Percentiles rank a stretch among this genome's conserved stretches.
Conservation (phyloP, 2,329 filamentous ascomycete genomes). For the Davidsoniella virescens region DNA sequence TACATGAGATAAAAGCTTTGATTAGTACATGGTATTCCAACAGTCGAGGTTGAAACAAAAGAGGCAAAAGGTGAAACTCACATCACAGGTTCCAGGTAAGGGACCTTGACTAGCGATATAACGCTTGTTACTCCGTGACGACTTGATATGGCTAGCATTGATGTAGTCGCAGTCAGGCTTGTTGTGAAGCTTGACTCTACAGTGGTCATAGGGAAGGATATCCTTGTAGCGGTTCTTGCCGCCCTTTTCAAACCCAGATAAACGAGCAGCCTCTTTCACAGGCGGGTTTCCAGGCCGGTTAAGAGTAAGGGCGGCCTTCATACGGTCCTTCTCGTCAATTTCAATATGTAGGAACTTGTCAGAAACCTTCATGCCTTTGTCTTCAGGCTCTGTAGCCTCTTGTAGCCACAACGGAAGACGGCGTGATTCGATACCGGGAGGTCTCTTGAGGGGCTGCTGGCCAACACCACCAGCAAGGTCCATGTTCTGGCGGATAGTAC, state of each 20-base stretch:
- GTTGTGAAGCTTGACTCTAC: constrained; percentile 62
- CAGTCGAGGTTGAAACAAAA: not conserved
- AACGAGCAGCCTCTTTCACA: constrained; percentile 36
- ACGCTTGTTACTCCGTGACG: constrained; percentile 67
- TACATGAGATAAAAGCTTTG: constrained; percentile 20
- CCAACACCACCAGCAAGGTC: constrained; percentile 88
- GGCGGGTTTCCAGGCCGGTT: constrained; percentile 22
- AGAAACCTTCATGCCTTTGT: constrained; percentile 67
- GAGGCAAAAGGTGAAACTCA: constrained; percentile 26
- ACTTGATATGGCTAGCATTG: constrained; percentile 77
- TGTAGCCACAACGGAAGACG: constrained; percentile 63
- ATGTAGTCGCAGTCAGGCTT: constrained; percentile 74
- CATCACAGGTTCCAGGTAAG: constrained; percentile 78
- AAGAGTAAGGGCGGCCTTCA: constrained; percentile 59
- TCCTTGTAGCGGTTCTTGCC: constrained; percentile 96
- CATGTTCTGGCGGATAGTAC: constrained; percentile 92
- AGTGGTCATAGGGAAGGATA: constrained; percentile 90
- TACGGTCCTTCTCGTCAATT: constrained; percentile 71
- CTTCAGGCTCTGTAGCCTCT: constrained; percentile 44
- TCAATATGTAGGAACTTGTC: constrained; percentile 76
- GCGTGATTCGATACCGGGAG: constrained; percentile 28
- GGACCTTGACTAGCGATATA: constrained; percentile 96
- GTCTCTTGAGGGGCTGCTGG: constrained; percentile 46
- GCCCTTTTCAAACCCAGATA: constrained; percentile 89
- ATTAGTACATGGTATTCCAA: constrained; percentile 18